These are phyloP conservation scores for Buddleja alternifolia DNA, from an alignment of 257 asterid species.

Conservation along the genomic window DNA sequence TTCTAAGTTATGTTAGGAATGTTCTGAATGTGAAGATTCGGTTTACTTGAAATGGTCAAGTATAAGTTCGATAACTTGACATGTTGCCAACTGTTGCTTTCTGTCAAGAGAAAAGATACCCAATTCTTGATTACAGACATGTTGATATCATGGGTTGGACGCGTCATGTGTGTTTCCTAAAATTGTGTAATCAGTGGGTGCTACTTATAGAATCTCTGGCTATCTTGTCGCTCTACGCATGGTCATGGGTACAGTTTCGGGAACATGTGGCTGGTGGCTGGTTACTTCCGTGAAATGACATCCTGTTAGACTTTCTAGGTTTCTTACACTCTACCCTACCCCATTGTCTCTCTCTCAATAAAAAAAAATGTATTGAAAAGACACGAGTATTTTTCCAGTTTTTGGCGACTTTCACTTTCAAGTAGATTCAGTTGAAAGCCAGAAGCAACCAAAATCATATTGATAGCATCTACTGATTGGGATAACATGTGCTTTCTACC, in stretches of 20 bases:
- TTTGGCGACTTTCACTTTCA: no score
- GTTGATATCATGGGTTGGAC: neutral
- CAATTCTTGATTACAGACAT: constrained; percentile 7
- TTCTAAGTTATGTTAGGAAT: neutral
- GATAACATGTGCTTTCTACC: neutral
- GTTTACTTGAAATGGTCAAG: neutral
- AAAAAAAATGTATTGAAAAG: neutral
- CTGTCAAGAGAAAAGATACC: neutral
- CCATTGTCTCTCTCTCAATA: neutral
- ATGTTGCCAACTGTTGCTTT: neutral
- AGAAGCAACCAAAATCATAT: constrained; percentile 1
- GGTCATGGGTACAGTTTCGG: neutral
- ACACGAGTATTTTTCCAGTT: neutral
- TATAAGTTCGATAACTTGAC: neutral
- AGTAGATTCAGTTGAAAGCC: neutral
- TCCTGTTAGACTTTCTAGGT: neutral
- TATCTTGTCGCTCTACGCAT: constrained; percentile 17
- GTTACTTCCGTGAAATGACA: constrained; percentile 2
- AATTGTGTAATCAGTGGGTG: neutral
- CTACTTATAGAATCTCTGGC: neutral
- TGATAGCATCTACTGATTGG: neutral
- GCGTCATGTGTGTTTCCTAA: neutral
- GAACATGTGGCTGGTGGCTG: neutral
- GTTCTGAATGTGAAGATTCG: neutral
- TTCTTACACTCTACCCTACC: neutral